Evolutionary conservation across 805 yeast genomes (phyloP), one percentile per base, ranked within the genome.

Genomic region (Yarrowia deformans): DNA sequence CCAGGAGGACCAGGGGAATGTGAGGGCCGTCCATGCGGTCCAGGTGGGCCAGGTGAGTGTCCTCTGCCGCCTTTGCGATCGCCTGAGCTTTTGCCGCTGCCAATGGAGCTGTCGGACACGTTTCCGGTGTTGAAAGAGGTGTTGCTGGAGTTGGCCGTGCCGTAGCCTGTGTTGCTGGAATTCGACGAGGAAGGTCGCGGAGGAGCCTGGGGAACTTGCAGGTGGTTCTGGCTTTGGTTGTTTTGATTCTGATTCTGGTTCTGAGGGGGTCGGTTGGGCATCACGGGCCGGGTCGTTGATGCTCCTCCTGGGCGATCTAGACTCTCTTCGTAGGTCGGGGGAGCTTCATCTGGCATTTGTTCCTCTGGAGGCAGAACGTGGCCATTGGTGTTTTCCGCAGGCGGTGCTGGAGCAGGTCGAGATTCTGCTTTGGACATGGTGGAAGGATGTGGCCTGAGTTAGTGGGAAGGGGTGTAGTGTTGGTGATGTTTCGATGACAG

Each of bases 291-390:
- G 16, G 55, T 61, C 0, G 55, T 18, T 0, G 37, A 18, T 4
- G 67, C 13, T 19, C 55, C 67, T 10, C 55, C 55, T 1, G 55
- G 55, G 1, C 64, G 64, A 18, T 56, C 48, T n/a, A 56, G 18
- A 18, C 49, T 42, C 12, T 56, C 64, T 14, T 56, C 64, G 19
- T 61, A 61, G 1, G 55, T 14, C 1, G 67, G 67, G 8, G 67
- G 67, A 1, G 19, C 19, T 19, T 61, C 67, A 23, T 37, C 43
- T 2, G 67, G 67, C 52, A 61, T 61, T 1, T 46, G 37, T 14
- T 61, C 55, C 7, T 61, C 67, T 16, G 67, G 67, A 5, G 67
- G 67, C 10, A 61, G 42, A 16, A 61, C 67, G 14, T 61, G 67
- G 37, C 67, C 67, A n/a, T 46, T 46, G 29, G 29, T 23, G 19